These are phyloP conservation scores for Colletotrichum sp. DNA, from an alignment of 2,329 filamentous ascomycete genomes.

Conservation along the genomic window DNA sequence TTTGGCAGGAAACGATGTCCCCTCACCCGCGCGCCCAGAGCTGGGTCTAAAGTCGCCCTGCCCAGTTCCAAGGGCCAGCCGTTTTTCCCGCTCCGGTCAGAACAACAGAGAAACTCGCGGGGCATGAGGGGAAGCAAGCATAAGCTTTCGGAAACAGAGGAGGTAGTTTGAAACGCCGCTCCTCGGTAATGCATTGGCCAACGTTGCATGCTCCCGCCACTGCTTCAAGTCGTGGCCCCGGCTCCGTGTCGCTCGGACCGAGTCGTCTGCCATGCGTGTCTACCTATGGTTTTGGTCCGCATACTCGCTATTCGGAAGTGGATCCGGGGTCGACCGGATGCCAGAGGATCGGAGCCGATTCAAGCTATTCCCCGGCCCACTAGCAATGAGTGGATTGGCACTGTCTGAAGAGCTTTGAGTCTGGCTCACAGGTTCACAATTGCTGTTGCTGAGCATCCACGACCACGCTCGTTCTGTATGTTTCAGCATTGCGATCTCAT, in stretches of 20 bases:
- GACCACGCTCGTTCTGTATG: background rate
- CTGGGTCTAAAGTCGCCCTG: background rate
- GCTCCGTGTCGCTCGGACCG: background rate
- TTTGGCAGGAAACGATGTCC: background rate
- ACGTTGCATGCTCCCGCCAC: background rate
- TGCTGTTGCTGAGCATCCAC: background rate
- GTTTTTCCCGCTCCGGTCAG: background rate
- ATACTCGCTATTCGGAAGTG: background rate
- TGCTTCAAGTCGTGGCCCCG: background rate
- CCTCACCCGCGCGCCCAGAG: background rate
- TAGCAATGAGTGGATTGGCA: background rate
- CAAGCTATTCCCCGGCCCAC: background rate
- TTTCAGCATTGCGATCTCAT: background rate
- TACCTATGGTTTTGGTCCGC: background rate
- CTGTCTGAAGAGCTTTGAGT: background rate
- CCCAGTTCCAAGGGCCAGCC: background rate
- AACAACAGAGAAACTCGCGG: background rate
- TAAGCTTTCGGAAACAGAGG: constrained; percentile 10
- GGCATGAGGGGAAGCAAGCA: background rate
- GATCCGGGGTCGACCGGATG: background rate
- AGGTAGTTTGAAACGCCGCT: background rate
- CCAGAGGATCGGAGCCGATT: background rate
- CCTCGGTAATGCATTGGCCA: background rate
- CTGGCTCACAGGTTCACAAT: background rate
- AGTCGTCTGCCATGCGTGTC: background rate